These are phyloP conservation scores for Diphasiastrum complanatum DNA, from an alignment of 83 land plant species.

Conservation along the genomic window DNA sequence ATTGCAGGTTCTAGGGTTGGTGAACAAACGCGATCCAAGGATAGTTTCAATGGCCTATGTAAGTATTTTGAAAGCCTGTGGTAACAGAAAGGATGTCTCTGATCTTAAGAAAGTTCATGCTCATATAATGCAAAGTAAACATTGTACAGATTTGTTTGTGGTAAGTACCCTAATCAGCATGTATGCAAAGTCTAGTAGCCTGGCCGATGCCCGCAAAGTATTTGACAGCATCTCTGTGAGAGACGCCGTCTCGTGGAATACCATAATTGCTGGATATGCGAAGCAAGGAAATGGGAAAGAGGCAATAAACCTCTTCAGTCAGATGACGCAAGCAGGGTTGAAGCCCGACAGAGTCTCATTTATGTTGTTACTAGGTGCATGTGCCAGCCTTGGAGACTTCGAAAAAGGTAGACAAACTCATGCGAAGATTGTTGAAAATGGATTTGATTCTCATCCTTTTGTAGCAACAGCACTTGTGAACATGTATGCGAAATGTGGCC, in stretches of 20 bases:
- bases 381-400: not conserved
- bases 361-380: not conserved
- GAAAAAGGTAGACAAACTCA: not conserved
- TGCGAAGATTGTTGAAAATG: not conserved
- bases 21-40: no score
- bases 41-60: no score
- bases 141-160: not conserved
- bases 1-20: no score
- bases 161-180: not conserved
- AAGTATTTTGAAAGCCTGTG: conserved; percentile 1
- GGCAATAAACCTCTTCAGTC: not conserved
- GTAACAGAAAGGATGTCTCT: not conserved
- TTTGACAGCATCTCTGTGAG: not conserved
- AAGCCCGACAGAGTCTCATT: not conserved
- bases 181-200: not conserved
- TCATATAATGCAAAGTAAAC: not conserved
- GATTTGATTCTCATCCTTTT: not conserved
- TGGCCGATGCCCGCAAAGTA: not conserved
- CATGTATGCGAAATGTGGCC: not conserved
- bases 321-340: not conserved
- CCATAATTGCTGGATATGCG: not conserved
- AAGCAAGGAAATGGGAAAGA: not conserved
- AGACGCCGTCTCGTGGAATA: not conserved
- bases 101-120: not conserved
- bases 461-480: not conserved